Conservation (phyloP, 176 grass and related monocot genomes). For the Bothriochloa decipiens region DNA sequence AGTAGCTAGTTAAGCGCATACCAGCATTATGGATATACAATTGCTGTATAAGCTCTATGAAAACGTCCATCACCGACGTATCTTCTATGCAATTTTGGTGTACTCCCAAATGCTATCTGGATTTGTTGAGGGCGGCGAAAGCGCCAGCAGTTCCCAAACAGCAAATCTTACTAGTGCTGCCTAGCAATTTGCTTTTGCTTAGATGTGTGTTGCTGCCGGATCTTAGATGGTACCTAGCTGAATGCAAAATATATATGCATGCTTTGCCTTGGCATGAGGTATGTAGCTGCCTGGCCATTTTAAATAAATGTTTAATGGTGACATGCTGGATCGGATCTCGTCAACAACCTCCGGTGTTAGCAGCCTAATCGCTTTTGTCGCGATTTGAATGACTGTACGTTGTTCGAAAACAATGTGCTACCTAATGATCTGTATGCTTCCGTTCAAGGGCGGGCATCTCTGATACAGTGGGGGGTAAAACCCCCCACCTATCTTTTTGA, state of each 20-base stretch:
- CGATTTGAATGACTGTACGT: background rate
- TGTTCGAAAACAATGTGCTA: slow-evolving; percentile 47
- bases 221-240: slow-evolving; percentile 23
- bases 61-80: background rate
- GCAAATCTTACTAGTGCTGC: background rate
- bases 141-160: background rate
- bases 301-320: slow-evolving; percentile 39
- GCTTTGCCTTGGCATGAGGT: slow-evolving; percentile 9
- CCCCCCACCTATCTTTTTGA: too few relatives aligned
- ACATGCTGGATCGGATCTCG: slow-evolving; percentile 16
- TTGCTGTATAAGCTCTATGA: background rate
- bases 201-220: slow-evolving; percentile 15
- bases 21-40: background rate
- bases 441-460: slow-evolving; percentile 30
- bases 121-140: background rate
- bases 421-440: slow-evolving; percentile 46
- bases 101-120: background rate
- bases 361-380: slow-evolving; percentile 28
- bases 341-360: slow-evolving; percentile 42
- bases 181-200: background rate
- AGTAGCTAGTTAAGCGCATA: background rate
- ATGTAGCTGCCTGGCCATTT: slow-evolving; percentile 23
- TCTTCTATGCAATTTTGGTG: background rate
- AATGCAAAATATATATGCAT: slow-evolving; percentile 31
- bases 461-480: too few relatives aligned